phyloP scores from a whole-genome alignment of 169 alveolate genomes.

The Eimeria sp. region DNA sequence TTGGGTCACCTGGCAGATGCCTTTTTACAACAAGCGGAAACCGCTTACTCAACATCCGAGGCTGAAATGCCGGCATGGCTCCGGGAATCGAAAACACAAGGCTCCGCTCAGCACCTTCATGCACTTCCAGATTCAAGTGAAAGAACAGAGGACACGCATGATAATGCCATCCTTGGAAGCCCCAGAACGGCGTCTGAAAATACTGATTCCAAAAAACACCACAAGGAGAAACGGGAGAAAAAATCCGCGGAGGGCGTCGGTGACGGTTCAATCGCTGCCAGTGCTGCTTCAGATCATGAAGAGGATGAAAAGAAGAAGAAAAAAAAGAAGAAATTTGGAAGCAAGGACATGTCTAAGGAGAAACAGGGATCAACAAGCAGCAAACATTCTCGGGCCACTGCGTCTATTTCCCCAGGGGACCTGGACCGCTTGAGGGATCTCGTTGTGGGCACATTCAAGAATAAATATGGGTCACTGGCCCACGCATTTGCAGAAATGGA shows the following conservation, averaged over 20 bases:
- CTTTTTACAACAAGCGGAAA: slow-evolving; percentile 69
- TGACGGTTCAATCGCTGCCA: neutral
- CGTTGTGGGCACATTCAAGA: slow-evolving; percentile 72
- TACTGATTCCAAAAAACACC: slow-evolving; percentile 45
- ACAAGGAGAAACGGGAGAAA: slow-evolving; percentile 61
- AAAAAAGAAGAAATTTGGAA: slow-evolving; percentile 20
- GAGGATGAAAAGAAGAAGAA: slow-evolving; percentile 55
- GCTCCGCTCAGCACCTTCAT: slow-evolving; percentile 39
- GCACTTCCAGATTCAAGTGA: neutral
- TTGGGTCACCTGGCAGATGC: slow-evolving; percentile 74
- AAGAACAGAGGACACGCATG: slow-evolving; percentile 21
- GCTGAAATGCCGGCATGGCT: slow-evolving; percentile 79
- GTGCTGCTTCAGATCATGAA: neutral
- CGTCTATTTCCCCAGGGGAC: slow-evolving; percentile 20
- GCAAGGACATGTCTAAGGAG: slow-evolving; percentile 46
- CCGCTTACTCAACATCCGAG: slow-evolving; percentile 48
- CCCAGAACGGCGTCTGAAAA: neutral
- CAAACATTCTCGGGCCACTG: neutral
- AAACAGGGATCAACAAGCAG: neutral
- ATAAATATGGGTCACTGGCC: slow-evolving; percentile 79
- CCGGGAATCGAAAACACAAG: slow-evolving; percentile 56
- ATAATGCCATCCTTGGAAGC: neutral
- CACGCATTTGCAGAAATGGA: slow-evolving; percentile 79
- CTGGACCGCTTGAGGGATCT: slow-evolving; percentile 61
- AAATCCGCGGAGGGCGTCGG: neutral